Evolutionary conservation across 176 grass and related monocot genomes (phyloP).

Genomic region (Secale cereale): DNA sequence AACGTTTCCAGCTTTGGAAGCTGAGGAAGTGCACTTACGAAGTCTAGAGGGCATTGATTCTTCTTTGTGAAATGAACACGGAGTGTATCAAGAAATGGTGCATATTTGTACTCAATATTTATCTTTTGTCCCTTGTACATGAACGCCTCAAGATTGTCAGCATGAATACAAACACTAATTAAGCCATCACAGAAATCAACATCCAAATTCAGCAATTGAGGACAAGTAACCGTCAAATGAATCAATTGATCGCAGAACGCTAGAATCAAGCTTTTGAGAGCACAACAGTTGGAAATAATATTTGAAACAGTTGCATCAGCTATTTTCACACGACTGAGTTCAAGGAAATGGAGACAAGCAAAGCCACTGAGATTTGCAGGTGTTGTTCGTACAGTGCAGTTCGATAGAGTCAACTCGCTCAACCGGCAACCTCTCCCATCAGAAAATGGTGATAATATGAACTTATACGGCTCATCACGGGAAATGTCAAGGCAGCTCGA

Average conservation of each 20-base stretch:
- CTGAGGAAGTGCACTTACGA: not conserved
- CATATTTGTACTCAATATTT: not conserved
- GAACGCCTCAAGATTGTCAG: not conserved
- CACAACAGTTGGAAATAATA: not conserved
- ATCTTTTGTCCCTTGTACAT: not conserved
- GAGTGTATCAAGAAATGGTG: not conserved
- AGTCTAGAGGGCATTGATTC: not conserved
- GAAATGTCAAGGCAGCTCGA: not conserved
- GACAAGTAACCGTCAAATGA: not conserved
- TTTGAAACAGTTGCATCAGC: not conserved
- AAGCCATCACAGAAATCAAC: not conserved
- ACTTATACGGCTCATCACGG: not conserved
- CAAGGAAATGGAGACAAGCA: not conserved
- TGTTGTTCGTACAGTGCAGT: not conserved
- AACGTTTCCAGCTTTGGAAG: not conserved
- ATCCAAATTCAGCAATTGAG: not conserved
- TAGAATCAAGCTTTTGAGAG: not conserved
- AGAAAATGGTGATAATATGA: not conserved
- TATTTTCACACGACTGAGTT: not conserved
- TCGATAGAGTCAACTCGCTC: not conserved
- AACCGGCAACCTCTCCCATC: not conserved
- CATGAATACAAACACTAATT: not conserved
- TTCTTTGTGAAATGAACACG: not conserved
- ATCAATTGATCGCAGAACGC: not conserved
- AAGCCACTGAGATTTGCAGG: slow-evolving; percentile 22